These are phyloP conservation scores for Xanthoparmelia taractica DNA, from an alignment of 495 filamentous ascomycete genomes.

Conservation along the genomic window DNA sequence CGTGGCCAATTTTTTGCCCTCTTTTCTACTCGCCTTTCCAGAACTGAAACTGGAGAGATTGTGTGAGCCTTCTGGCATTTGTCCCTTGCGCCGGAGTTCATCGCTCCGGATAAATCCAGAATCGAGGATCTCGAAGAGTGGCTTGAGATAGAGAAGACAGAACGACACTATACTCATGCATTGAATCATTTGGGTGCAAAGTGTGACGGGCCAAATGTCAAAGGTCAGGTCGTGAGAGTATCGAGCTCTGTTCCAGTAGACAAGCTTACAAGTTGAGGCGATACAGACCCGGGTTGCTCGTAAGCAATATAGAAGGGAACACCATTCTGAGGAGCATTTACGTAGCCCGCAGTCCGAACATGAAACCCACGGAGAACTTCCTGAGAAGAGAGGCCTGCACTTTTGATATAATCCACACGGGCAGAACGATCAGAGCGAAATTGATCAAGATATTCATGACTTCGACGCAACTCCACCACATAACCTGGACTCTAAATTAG, in stretches of 20 bases:
- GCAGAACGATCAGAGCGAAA: conserved; percentile 33
- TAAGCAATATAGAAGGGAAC: neutral
- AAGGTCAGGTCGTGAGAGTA: neutral
- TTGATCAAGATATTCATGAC: conserved; percentile 41
- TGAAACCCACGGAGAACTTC: conserved; percentile 28
- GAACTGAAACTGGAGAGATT: neutral
- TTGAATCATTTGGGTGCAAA: conserved; percentile 10
- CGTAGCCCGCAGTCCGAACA: conserved; percentile 35
- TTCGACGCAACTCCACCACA: conserved; percentile 35
- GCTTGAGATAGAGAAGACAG: conserved; percentile 8
- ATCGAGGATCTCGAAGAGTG: conserved; percentile 5
- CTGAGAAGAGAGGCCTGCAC: conserved; percentile 32
- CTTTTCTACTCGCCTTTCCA: neutral
- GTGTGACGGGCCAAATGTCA: conserved; percentile 8
- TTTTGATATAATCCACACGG: conserved; percentile 33
- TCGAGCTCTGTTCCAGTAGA: conserved; percentile 3
- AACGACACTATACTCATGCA: conserved; percentile 14
- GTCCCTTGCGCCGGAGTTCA: conserved; percentile 7
- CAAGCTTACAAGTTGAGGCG: conserved; percentile 5
- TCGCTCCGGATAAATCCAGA: conserved; percentile 9
- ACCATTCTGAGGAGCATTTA: conserved; percentile 22
- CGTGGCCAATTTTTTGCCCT: neutral
- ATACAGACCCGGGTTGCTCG: neutral
- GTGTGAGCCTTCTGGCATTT: neutral
- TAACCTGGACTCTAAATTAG: conserved; percentile 15